phyloP scores from a whole-genome alignment of 163 green algal species.

The Chlamydomonas reinhardtii region DNA sequence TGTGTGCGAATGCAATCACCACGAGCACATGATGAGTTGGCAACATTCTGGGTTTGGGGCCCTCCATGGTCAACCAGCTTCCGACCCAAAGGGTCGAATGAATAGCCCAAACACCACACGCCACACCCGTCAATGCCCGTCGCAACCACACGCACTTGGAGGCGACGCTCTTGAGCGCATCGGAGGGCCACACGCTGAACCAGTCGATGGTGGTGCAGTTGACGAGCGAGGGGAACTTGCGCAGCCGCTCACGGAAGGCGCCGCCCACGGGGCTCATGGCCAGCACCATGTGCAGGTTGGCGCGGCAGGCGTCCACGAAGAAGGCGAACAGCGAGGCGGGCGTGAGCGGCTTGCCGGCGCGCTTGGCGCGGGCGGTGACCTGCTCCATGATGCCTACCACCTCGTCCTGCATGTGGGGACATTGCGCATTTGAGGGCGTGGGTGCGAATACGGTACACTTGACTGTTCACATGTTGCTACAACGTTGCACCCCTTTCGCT shows the following conservation, averaged over 20 bases:
- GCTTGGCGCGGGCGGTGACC: constrained; percentile 73
- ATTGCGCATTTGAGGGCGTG: constrained; percentile 50
- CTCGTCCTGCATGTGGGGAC: constrained; percentile 61
- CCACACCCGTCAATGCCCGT: too few relatives aligned
- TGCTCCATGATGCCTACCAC: constrained; percentile 85
- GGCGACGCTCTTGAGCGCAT: constrained; percentile 70
- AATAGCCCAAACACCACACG: too few relatives aligned
- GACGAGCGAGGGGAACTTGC: constrained; percentile 81
- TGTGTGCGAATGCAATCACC: too few relatives aligned
- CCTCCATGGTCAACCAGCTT: too few relatives aligned
- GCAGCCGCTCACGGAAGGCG: constrained; percentile 71
- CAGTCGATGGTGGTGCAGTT: constrained; percentile 87
- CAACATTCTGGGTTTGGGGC: too few relatives aligned
- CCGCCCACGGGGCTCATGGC: constrained; percentile 77
- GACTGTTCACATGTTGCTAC: not conserved
- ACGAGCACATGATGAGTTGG: too few relatives aligned
- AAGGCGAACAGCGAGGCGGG: constrained; percentile 70
- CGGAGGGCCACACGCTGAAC: constrained; percentile 80
- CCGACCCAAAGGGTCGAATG: too few relatives aligned
- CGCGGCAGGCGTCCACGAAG: constrained; percentile 77
- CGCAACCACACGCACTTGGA: constrained; percentile 10
- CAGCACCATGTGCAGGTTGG: constrained; percentile 79
- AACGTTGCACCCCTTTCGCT: too few relatives aligned
- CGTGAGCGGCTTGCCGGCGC: constrained; percentile 63
- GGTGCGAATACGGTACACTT: not conserved